Evolutionary conservation across 2,329 filamentous ascomycete genomes (phyloP), one percentile per base, ranked within the genome.

Genomic region (Hyphodiscus sp.): DNA sequence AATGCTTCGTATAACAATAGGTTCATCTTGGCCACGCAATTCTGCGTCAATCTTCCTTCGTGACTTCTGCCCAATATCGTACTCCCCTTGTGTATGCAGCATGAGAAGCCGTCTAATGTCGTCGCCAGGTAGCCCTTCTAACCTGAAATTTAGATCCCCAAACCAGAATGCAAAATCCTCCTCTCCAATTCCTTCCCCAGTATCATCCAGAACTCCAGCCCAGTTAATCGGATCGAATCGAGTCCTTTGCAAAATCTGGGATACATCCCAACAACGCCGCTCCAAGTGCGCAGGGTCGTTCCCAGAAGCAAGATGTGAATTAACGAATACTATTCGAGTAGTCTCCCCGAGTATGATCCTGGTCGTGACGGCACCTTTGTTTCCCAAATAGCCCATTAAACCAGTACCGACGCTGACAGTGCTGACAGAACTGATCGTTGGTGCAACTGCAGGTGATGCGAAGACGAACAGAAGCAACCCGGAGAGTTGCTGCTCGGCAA

Each of bases 131-230:
- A 97, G 80, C 45, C 86, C 89, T 49, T 95, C 89, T 0, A 99
- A 77, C 30, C 94, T 83, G 67, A 96, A 99, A 68, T 99, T 99
- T 43, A 99, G 76, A 69, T 99, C 94, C 7, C 94, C 94, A 65
- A 96, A 89, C 90, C 92, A 97, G 65, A 99, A 96, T 0, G 85
- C 83, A 71, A 96, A 91, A 66, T 99, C 94, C 60, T 95, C 92
- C 41, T 95, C 88, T 1, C 89, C 91, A 59, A 99, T 85, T 38
- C 76, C 80, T 49, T 87, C 83, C 0, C 77, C 73, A 20, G 85
- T 81, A n/a, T 85, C 82, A 41, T 83, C 76, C 1, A 80, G 73
- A 6, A 86, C 81, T 9, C 87, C 84, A 0, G 79, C 74, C 54
- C 86, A 79, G 41, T 76, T 75, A 7, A 95, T 79, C 0, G 90